Evolutionary conservation across 2,329 filamentous ascomycete genomes (phyloP).

Genomic region (Clonostachys solani): DNA sequence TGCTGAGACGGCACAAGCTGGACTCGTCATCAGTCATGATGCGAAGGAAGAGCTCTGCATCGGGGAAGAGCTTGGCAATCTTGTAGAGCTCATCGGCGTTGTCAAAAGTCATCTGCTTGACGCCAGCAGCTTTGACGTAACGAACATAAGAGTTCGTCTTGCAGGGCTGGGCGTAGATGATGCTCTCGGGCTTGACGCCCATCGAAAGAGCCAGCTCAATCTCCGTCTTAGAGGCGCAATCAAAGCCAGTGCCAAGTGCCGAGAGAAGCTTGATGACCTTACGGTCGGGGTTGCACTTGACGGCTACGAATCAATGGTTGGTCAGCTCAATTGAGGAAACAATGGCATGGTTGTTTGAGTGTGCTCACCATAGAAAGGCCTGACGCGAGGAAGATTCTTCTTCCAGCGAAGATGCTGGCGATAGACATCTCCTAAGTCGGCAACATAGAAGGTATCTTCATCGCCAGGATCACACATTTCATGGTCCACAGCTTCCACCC

Average conservation of each 20-base stretch:
- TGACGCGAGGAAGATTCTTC: conserved; percentile 84
- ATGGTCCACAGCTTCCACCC: conserved; percentile 78
- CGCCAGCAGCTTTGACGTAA: conserved; percentile 77
- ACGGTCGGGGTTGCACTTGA: conserved; percentile 97
- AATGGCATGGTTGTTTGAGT: background rate
- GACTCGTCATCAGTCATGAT: conserved; percentile 96
- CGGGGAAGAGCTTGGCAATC: conserved; percentile 86
- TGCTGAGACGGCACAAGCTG: conserved; percentile 88
- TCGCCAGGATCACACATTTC: conserved; percentile 87
- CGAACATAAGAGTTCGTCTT: conserved; percentile 98
- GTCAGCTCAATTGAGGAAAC: too few species aligned
- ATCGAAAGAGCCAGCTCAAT: conserved; percentile 86
- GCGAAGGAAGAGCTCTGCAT: conserved; percentile 86
- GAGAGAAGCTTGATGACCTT: conserved; percentile 85
- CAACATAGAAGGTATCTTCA: conserved; percentile 97
- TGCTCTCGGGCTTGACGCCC: conserved; percentile 80
- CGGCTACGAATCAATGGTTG: conserved; percentile 50
- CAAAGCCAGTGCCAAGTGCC: conserved; percentile 88
- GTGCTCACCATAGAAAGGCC: conserved; percentile 85
- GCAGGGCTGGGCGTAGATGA: conserved; percentile 99
- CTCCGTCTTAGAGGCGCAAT: conserved; percentile 96
- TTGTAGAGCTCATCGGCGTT: conserved; percentile 98
- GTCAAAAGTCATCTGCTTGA: conserved; percentile 99
- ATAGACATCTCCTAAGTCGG: conserved; percentile 96
- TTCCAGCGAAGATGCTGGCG: conserved; percentile 99